These are phyloP conservation scores for Ilex paraguariensis DNA, from an alignment of 305 asterid genomes.

Conservation along the genomic window DNA sequence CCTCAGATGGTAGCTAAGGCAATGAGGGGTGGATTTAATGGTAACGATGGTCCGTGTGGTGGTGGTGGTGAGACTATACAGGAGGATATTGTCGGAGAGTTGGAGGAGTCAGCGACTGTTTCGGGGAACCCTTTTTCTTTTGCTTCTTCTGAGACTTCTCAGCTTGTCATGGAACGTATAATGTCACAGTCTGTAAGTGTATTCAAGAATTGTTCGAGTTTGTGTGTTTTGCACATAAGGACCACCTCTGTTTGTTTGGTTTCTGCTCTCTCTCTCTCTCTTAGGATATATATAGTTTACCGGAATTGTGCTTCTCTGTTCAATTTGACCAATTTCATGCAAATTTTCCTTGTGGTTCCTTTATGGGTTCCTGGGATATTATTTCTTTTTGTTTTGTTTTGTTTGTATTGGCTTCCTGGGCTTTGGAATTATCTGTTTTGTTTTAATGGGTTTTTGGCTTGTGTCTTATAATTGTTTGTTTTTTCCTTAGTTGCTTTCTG, in stretches of 20 bases:
- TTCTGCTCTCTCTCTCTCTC: no score
- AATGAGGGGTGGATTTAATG: not conserved
- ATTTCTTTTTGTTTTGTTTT: not conserved
- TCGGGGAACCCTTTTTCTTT: constrained; percentile 86
- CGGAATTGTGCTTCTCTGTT: no score
- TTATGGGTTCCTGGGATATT: not conserved
- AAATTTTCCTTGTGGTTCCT: not conserved
- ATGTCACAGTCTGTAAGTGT: constrained; percentile 93
- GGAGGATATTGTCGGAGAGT: constrained; percentile 52
- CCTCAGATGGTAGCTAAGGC: constrained; percentile 30
- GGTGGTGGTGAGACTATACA: constrained; percentile 35
- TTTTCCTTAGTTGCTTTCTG: not conserved
- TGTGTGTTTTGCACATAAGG: constrained; percentile 1
- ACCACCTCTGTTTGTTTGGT: not conserved
- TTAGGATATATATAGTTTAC: no score
- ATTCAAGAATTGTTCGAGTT: constrained; percentile 1
- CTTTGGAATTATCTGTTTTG: constrained; percentile 11
- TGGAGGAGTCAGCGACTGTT: constrained; percentile 39
- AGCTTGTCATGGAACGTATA: constrained; percentile 90
- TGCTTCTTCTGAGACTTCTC: constrained; percentile 81
- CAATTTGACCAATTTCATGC: no score
- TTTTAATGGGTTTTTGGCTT: constrained; percentile 8
- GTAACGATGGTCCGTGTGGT: no score
- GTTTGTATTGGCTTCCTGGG: not conserved
- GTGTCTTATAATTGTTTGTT: constrained; percentile 13